Evolutionary conservation across 345 rosid genomes (phyloP).

Genomic region (Aquilaria sinensis): DNA sequence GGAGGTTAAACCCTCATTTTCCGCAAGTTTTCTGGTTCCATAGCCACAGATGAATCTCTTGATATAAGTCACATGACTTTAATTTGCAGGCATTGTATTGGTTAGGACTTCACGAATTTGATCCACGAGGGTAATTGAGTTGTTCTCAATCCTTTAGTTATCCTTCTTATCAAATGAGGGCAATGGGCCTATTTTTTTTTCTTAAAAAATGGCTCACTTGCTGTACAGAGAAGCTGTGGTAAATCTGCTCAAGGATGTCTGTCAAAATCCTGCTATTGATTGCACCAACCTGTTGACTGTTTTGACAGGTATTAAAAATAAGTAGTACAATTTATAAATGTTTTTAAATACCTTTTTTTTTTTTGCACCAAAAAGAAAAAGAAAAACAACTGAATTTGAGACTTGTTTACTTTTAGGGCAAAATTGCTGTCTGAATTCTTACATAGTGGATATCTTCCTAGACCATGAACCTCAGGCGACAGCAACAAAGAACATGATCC

Average conservation of each 20-base stretch:
- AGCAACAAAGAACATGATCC: constrained; percentile 52
- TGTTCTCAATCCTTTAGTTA: neutral
- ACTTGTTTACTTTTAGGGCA: constrained; percentile 25
- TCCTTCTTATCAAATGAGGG: neutral
- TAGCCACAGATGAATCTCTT: neutral
- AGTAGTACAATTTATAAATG: neutral
- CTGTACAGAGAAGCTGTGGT: constrained; percentile 27
- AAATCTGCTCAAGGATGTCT: constrained; percentile 27
- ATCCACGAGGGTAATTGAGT: constrained; percentile 31
- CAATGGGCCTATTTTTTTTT: no score
- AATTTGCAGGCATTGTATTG: constrained; percentile 27
- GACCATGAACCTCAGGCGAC: constrained; percentile 51
- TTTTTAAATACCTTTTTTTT: no score
- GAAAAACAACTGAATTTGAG: neutral
- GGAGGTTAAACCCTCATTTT: constrained; percentile 23
- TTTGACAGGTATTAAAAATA: constrained; percentile 36
- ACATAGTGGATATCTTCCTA: constrained; percentile 27
- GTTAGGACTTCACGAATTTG: constrained; percentile 35
- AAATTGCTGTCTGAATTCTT: constrained; percentile 54
- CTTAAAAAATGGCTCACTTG: neutral
- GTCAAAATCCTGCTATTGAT: constrained; percentile 30
- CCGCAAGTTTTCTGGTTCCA: neutral
- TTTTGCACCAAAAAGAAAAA: no score
- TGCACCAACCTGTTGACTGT: constrained; percentile 37
- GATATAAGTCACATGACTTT: neutral